A percentile compares a stretch with the other conserved stretches of the same genome.
These are phyloP conservation scores for Raphidocelis subcapitata DNA, from an alignment of 139 green algal genomes.

Conservation along the genomic window DNA sequence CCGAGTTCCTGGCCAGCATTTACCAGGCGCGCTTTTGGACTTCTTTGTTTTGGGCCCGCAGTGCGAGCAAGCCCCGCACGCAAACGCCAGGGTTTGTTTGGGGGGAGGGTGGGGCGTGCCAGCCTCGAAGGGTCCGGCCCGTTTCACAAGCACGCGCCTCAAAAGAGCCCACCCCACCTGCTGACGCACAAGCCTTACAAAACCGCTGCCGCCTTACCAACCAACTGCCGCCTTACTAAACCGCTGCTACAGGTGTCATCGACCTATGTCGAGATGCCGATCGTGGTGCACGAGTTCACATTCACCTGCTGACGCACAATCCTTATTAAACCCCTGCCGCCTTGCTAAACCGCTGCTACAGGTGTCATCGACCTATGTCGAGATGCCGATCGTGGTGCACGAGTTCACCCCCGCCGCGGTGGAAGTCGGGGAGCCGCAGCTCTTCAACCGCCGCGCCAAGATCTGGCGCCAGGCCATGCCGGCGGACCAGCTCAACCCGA, in stretches of 20 bases:
- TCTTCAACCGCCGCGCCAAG: slow-evolving; percentile 41
- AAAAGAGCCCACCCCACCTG: too few relatives aligned
- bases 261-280: slow-evolving; percentile 72
- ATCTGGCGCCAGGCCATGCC: slow-evolving; percentile 51
- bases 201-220: too few relatives aligned
- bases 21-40: slow-evolving; percentile 25
- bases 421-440: slow-evolving; percentile 13
- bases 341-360: too few relatives aligned
- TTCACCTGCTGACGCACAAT: too few relatives aligned
- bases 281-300: slow-evolving; percentile 80
- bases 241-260: slow-evolving; percentile 65
- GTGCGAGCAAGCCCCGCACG: not conserved
- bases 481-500: slow-evolving; percentile 76
- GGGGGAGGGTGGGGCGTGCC: not conserved
- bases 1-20: slow-evolving; percentile 61
- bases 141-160: not conserved
- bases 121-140: not conserved
- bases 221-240: too few relatives aligned
- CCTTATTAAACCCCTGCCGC: too few relatives aligned
- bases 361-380: slow-evolving; percentile 72
- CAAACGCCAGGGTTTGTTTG: not conserved
- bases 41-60: too few relatives aligned
- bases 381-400: slow-evolving; percentile 76
- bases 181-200: too few relatives aligned
- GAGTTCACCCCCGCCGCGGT: slow-evolving; percentile 47